Conservation (phyloP, 345 rosid species). For the Arabis hirsuta region DNA sequence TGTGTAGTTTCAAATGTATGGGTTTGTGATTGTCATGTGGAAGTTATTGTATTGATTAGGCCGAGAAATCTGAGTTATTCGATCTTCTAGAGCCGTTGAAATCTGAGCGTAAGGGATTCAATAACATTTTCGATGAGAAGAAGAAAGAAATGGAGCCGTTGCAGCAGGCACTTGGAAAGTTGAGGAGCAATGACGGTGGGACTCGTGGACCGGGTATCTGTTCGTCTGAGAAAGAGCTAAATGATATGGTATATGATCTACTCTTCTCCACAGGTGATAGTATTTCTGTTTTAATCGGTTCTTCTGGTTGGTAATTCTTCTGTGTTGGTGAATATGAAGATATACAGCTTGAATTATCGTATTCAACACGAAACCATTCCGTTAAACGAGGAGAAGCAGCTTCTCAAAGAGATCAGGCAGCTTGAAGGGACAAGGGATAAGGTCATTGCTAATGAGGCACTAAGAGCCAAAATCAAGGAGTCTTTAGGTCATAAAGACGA, state of each 20-base stretch:
- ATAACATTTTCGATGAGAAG: slow-evolving; percentile 54
- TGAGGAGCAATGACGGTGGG: slow-evolving; percentile 54
- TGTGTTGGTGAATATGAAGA: slow-evolving; percentile 50
- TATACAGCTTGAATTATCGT: slow-evolving; percentile 64
- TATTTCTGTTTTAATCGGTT: neutral
- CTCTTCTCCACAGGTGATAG: neutral
- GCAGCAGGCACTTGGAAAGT: slow-evolving; percentile 79
- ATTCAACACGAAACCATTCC: slow-evolving; percentile 88
- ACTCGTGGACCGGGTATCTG: slow-evolving; percentile 50
- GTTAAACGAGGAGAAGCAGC: slow-evolving; percentile 82
- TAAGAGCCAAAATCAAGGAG: slow-evolving; percentile 73
- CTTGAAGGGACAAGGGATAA: slow-evolving; percentile 83
- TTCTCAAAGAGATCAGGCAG: slow-evolving; percentile 75
- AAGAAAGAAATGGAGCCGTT: slow-evolving; percentile 73
- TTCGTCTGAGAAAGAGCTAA: slow-evolving; percentile 85
- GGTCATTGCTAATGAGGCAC: slow-evolving; percentile 73
- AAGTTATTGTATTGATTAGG: slow-evolving; percentile 23
- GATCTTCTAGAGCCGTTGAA: slow-evolving; percentile 43
- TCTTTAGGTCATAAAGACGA: slow-evolving; percentile 77
- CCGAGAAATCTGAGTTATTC: slow-evolving; percentile 52
- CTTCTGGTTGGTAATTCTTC: slow-evolving; percentile 23
- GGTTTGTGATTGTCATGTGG: neutral
- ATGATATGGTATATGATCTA: slow-evolving; percentile 61
- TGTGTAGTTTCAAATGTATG: too few species aligned
- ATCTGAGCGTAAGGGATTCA: slow-evolving; percentile 54